Conservation (phyloP, 2,329 filamentous ascomycete genomes). For the Pseudopithomyces maydicus region DNA sequence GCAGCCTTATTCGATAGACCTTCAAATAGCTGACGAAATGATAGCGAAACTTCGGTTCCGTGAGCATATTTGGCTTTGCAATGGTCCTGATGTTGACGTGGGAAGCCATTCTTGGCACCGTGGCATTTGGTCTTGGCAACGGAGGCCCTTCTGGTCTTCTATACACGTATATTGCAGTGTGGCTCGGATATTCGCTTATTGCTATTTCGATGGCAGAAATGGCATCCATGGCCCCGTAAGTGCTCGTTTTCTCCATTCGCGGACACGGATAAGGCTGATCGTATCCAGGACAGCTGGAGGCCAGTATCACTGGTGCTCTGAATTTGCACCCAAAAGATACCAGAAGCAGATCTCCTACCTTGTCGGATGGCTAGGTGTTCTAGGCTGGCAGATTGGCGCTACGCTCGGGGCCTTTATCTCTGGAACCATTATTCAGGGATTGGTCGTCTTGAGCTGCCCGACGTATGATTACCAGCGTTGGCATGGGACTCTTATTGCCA, state of each 20-base stretch:
- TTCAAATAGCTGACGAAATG: slow-evolving; percentile 9
- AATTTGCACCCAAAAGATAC: slow-evolving; percentile 43
- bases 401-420: slow-evolving; percentile 36
- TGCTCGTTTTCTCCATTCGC: not conserved
- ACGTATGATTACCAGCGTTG: slow-evolving; percentile 48
- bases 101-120: slow-evolving; percentile 21
- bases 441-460: slow-evolving; percentile 45
- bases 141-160: slow-evolving; percentile 38
- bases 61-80: slow-evolving; percentile 22
- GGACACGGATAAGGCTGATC: not conserved
- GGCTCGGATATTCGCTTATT: slow-evolving; percentile 29
- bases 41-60: slow-evolving; percentile 15
- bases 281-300: slow-evolving; percentile 7
- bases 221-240: slow-evolving; percentile 36
- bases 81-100: slow-evolving; percentile 25
- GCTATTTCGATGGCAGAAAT: slow-evolving; percentile 35
- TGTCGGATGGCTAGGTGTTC: slow-evolving; percentile 49
- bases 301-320: slow-evolving; percentile 17
- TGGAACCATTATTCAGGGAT: slow-evolving; percentile 35
- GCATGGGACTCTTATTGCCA: slow-evolving; percentile 57
- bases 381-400: slow-evolving; percentile 48
- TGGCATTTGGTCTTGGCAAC: slow-evolving; percentile 23
- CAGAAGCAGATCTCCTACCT: slow-evolving; percentile 48
- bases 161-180: slow-evolving; percentile 30
- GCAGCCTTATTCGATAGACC: not conserved